A percentile compares a stretch with the other conserved stretches of the same genome.
Conservation (phyloP, 2,329 filamentous ascomycete genomes). For the Cryphonectria nitschkei region DNA sequence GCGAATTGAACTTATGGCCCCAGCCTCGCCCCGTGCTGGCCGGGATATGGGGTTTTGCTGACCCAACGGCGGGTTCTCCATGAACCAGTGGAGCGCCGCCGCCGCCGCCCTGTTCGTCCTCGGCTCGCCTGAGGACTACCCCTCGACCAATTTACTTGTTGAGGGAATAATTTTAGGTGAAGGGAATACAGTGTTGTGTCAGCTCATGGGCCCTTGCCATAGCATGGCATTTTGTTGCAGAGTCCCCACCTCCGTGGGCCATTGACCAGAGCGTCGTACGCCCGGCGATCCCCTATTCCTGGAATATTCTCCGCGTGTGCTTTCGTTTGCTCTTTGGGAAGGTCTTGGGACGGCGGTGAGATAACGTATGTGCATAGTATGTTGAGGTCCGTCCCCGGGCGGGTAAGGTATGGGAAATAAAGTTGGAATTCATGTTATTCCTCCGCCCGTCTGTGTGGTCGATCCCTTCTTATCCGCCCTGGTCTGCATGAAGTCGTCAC, state of each 20-base stretch:
- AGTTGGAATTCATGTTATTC: neutral
- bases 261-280: neutral
- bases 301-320: neutral
- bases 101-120: neutral
- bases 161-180: slow-evolving; percentile 9
- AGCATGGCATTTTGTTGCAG: neutral
- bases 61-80: neutral
- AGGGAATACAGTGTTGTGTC: slow-evolving; percentile 1
- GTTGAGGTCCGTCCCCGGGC: neutral
- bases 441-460: neutral
- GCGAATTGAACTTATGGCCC: neutral
- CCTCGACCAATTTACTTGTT: slow-evolving; percentile 10
- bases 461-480: neutral
- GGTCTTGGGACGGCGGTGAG: slow-evolving; percentile 5
- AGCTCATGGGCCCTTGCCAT: slow-evolving; percentile 9
- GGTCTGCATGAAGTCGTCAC: neutral
- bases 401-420: neutral
- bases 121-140: slow-evolving; percentile 1
- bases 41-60: neutral
- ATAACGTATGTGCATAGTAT: neutral
- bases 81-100: neutral
- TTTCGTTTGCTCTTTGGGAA: neutral
- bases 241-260: neutral
- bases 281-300: slow-evolving; percentile 6
- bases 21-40: neutral